Conservation (phyloP, 306 rosid genomes). For the Trichosanthes truncata region DNA sequence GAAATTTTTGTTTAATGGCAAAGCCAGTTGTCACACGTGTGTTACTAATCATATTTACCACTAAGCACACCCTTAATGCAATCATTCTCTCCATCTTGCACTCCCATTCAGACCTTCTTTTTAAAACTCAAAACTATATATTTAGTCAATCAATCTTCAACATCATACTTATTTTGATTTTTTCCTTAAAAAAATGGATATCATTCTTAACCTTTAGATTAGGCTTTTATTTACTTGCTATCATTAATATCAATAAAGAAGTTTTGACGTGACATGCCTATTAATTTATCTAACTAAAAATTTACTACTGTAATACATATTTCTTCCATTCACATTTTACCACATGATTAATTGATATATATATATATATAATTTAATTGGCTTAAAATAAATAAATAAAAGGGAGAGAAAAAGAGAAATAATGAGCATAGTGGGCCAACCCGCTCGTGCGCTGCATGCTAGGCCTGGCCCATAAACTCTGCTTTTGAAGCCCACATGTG, state of each 20-base stretch:
- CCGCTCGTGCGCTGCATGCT: conserved; percentile 80
- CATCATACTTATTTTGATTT: background rate
- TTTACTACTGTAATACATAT: too few relatives aligned
- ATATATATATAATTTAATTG: too few relatives aligned
- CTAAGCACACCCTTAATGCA: conserved; percentile 40
- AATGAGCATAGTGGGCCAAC: conserved; percentile 36
- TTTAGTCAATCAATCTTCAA: background rate
- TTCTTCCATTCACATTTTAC: too few relatives aligned
- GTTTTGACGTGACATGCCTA: too few relatives aligned
- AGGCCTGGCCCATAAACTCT: conserved; percentile 36
- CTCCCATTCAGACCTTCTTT: conserved; percentile 10
- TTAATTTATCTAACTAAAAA: too few relatives aligned
- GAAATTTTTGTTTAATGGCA: conserved; percentile 13
- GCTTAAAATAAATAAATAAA: background rate
- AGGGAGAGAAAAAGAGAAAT: background rate
- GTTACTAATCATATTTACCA: conserved; percentile 87
- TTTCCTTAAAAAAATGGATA: too few relatives aligned
- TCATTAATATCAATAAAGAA: too few relatives aligned
- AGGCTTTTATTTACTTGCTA: too few relatives aligned
- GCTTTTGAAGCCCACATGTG: conserved; percentile 20
- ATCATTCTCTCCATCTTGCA: conserved; percentile 55
- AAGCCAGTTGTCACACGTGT: conserved; percentile 87
- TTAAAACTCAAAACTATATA: background rate
- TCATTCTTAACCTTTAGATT: too few relatives aligned
- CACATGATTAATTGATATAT: too few relatives aligned